phyloP scores from a whole-genome alignment of 176 grass and related monocot species.

The Cymbopogon citratus region DNA sequence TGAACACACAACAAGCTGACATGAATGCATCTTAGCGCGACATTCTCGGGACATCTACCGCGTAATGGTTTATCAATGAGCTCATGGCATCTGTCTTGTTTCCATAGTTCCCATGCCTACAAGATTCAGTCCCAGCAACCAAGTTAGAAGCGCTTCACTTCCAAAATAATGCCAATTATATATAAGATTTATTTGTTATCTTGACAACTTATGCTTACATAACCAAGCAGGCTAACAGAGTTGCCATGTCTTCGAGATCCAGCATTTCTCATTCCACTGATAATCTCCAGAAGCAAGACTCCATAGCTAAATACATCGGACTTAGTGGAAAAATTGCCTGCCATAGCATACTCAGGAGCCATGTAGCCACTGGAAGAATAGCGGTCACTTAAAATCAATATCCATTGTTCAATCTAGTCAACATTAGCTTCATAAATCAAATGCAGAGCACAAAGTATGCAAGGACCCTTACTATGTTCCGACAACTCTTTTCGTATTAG shows the following conservation, averaged over 20 bases:
- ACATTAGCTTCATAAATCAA: background rate
- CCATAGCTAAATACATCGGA: conserved; percentile 64
- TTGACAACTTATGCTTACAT: conserved; percentile 25
- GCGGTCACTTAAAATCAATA: background rate
- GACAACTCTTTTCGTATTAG: conserved; percentile 43
- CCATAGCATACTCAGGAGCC: conserved; percentile 58
- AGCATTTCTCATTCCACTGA: conserved; percentile 46
- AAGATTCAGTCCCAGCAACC: conserved; percentile 1
- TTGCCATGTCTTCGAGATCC: conserved; percentile 23
- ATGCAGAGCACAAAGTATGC: background rate
- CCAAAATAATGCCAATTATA: background rate
- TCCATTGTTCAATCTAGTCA: background rate
- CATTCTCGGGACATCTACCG: conserved; percentile 14
- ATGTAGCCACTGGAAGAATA: conserved; percentile 56
- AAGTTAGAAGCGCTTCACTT: background rate
- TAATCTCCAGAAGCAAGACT: conserved; percentile 50
- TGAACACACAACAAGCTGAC: conserved; percentile 43
- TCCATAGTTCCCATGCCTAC: conserved; percentile 65
- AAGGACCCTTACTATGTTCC: conserved; percentile 56
- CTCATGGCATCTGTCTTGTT: conserved; percentile 35
- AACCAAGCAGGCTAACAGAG: conserved; percentile 43
- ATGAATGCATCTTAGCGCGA: conserved; percentile 36
- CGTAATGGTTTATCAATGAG: conserved; percentile 37
- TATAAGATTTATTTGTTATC: background rate
- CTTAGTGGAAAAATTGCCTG: conserved; percentile 43